phyloP scores from a whole-genome alignment of 352 stramenopile genomes.

The Pythium rishiriense region DNA sequence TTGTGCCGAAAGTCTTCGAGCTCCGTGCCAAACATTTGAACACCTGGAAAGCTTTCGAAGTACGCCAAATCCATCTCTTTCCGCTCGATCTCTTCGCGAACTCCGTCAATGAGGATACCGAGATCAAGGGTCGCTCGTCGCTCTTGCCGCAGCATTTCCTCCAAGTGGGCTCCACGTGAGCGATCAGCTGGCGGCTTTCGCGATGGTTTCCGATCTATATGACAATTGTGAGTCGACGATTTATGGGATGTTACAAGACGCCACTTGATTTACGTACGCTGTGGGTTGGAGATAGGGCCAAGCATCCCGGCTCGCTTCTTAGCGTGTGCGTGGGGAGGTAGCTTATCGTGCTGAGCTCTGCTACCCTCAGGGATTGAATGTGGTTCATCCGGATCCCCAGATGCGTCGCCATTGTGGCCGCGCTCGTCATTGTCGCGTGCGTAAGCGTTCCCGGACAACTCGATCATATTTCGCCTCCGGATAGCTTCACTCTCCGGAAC shows the following conservation, averaged over 20 bases:
- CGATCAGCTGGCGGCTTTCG: slow-evolving; percentile 42
- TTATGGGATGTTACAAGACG: neutral
- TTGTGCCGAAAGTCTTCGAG: slow-evolving; percentile 47
- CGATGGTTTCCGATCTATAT: slow-evolving; percentile 28
- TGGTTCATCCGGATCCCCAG: neutral
- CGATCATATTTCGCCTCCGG: slow-evolving; percentile 54
- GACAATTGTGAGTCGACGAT: neutral
- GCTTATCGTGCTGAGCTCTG: neutral
- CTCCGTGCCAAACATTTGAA: slow-evolving; percentile 56
- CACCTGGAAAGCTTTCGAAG: slow-evolving; percentile 64
- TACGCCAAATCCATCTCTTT: slow-evolving; percentile 81
- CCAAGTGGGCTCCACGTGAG: slow-evolving; percentile 69
- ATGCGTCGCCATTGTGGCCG: neutral
- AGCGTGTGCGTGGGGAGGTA: slow-evolving; percentile 24
- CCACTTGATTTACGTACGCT: slow-evolving; percentile 27
- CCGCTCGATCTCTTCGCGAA: slow-evolving; percentile 71
- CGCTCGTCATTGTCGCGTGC: neutral
- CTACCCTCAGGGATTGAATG: neutral
- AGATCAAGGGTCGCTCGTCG: slow-evolving; percentile 42
- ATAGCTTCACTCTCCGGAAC: slow-evolving; percentile 65
- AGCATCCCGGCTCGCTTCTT: slow-evolving; percentile 76
- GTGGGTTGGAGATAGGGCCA: slow-evolving; percentile 63
- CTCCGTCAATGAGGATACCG: slow-evolving; percentile 42
- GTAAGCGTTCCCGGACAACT: slow-evolving; percentile 56
- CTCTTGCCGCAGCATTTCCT: slow-evolving; percentile 66